Base-by-base conservation (phyloP, 148 eudicot genomes). In the Cornus controversa region DNA sequence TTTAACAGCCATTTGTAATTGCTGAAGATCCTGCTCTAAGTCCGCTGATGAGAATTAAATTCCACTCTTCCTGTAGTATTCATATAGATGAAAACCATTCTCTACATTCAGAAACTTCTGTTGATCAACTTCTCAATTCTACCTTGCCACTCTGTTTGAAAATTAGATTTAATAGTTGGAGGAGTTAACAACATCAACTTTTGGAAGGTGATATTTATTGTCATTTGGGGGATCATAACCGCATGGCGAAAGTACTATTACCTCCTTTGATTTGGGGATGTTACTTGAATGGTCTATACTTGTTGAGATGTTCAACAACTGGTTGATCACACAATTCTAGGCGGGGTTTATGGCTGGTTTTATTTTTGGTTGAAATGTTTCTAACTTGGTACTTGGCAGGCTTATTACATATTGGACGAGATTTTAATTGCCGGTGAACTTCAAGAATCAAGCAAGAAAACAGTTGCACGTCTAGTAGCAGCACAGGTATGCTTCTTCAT, bases 381-480 rank as follows among this genome's bases (percentile, higher is more conserved):
- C 76, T 50, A 26, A 70, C 42, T 5, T 25, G 31, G 29, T 58
- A 13, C 18, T 57, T 83, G 78, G 79, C 84, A 95, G 97, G 97
- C 98, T 66, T 95, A 93, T 78, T 95, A 89, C 76, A 89, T 91
- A 84, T 85, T 95, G 75, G 98, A 95, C 26, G 98, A 95, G 85
- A 84, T 95, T 75, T 78, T 95, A 71, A 93, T 93, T 68, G 98
- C 98, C 77, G 98, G 97, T 62, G 98, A 95, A 84, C 90, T 95
- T 80, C 98, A 93, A 87, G 98, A 95, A 77, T 86, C 97, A 2
- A 95, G 97, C 87, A 95, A 95, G 94, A 95, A 91, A 82, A 83
- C 96, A 31, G 91, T 95, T 80, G 91, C 90, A 26, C 94, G 98
- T 45, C 77, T 95, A 72, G 83, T 95, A 74, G 98, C 92, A 71